Evolutionary conservation across 768 basidiomycete genomes (phyloP).

Genomic region (Imleria badia): DNA sequence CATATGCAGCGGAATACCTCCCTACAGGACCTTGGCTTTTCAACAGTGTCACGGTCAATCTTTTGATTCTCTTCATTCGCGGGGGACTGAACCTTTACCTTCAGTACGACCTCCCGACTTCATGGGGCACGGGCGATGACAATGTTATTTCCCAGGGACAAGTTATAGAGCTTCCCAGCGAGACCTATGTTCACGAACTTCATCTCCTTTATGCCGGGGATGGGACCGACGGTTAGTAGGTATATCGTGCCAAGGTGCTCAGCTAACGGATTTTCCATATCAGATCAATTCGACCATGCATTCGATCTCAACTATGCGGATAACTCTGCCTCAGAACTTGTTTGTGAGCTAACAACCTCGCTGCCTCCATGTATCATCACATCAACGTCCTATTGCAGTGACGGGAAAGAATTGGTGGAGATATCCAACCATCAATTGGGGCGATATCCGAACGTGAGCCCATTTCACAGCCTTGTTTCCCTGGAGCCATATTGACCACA

Average conservation of each 20-base stretch:
- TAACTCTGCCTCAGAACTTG: conserved; percentile 33
- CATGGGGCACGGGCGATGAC: conserved; percentile 42
- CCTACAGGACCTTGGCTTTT: conserved; percentile 39
- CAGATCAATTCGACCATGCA: conserved; percentile 34
- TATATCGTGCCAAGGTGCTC: not conserved
- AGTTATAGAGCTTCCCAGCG: conserved; percentile 31
- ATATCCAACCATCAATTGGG: conserved; percentile 41
- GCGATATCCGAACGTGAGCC: conserved; percentile 44
- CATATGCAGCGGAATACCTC: conserved; percentile 42
- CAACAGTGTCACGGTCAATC: conserved; percentile 40
- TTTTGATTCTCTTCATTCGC: not conserved
- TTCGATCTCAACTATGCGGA: conserved; percentile 41
- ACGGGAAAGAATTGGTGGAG: conserved; percentile 47
- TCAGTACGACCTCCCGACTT: conserved; percentile 44
- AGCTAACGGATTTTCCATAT: not conserved
- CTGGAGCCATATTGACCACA: not conserved
- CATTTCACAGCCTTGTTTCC: not conserved
- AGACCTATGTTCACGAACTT: conserved; percentile 45
- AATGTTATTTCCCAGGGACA: conserved; percentile 48
- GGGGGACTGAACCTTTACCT: not conserved
- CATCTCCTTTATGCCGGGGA: conserved; percentile 50
- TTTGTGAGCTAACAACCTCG: conserved; percentile 27
- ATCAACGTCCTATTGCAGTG: conserved; percentile 29
- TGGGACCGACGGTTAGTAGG: conserved; percentile 31
- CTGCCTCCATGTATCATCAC: not conserved